Percentiles rank a stretch among this genome's conserved stretches.
Evolutionary conservation across 768 basidiomycete species (phyloP).

Genomic region (Xanthoconium purpureum): DNA sequence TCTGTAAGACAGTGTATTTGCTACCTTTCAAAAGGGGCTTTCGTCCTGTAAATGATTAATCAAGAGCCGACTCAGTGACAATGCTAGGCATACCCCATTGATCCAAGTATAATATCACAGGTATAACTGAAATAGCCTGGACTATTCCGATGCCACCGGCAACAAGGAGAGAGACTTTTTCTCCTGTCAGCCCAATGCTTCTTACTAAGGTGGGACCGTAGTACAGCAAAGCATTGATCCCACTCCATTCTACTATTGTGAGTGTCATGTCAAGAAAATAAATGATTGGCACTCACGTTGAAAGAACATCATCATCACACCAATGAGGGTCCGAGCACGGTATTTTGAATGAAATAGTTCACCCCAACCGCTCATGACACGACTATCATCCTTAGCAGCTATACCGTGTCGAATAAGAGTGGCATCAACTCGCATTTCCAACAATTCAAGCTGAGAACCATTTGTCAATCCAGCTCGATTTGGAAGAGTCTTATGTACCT

Average conservation of each 20-base stretch:
- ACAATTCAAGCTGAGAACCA: conserved; percentile 54
- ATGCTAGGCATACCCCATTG: conserved; percentile 42
- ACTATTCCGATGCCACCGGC: conserved; percentile 78
- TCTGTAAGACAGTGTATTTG: background rate
- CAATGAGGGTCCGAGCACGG: conserved; percentile 62
- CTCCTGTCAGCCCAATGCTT: conserved; percentile 60
- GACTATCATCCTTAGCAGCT: conserved; percentile 16
- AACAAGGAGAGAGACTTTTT: conserved; percentile 59
- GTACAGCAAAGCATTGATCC: conserved; percentile 81
- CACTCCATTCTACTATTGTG: conserved; percentile 67
- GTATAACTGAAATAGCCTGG: conserved; percentile 73
- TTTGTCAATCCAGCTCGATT: background rate
- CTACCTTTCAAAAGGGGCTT: conserved; percentile 59
- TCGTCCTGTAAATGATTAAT: conserved; percentile 43
- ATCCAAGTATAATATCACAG: conserved; percentile 71
- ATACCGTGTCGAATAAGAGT: conserved; percentile 45
- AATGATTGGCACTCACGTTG: conserved; percentile 55
- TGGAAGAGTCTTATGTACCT: conserved; percentile 31
- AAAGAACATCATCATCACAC: conserved; percentile 75
- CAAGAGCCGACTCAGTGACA: background rate
- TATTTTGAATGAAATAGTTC: conserved; percentile 54
- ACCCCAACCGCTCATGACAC: conserved; percentile 44
- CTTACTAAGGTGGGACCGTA: conserved; percentile 74
- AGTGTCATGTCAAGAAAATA: background rate
- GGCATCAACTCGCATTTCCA: conserved; percentile 73